Percentiles rank a stretch among this genome's conserved stretches.
phyloP scores from a whole-genome alignment of 2,329 filamentous ascomycete species.

The Fusarium concolor region DNA sequence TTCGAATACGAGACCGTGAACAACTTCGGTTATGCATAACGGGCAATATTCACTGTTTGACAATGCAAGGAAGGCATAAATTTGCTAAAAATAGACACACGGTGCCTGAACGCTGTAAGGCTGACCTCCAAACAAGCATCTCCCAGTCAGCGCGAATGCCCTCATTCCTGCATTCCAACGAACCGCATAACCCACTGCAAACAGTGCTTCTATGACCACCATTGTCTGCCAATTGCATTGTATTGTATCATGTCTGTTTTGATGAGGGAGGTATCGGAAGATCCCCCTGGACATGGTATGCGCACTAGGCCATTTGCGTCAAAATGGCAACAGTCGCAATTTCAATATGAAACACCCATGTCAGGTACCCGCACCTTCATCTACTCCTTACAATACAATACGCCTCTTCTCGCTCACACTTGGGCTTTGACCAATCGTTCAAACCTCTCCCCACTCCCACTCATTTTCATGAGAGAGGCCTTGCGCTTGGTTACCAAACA shows the following conservation, averaged over 20 bases:
- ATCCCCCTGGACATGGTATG: conserved; percentile 16
- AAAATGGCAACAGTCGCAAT: conserved; percentile 11
- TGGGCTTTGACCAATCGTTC: conserved; percentile 35
- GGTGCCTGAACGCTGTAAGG: background rate
- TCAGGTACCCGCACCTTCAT: background rate
- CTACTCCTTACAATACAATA: background rate
- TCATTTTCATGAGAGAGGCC: conserved; percentile 4
- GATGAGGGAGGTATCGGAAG: conserved; percentile 21
- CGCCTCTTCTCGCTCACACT: background rate
- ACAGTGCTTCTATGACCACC: background rate
- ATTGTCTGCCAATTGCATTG: background rate
- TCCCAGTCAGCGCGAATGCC: background rate
- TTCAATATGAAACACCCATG: conserved; percentile 28
- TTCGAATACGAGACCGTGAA: too few relatives aligned
- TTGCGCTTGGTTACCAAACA: too few relatives aligned
- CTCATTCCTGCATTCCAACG: background rate
- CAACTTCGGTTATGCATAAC: background rate
- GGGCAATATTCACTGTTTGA: background rate
- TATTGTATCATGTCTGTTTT: background rate
- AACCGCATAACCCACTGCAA: background rate
- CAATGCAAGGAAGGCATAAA: background rate
- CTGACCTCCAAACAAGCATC: background rate
- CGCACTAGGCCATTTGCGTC: conserved; percentile 15
- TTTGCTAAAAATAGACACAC: background rate
- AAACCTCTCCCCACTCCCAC: conserved; percentile 14